phyloP scores from a whole-genome alignment of 805 yeast genomes.

The Cyberlindnera americana region DNA sequence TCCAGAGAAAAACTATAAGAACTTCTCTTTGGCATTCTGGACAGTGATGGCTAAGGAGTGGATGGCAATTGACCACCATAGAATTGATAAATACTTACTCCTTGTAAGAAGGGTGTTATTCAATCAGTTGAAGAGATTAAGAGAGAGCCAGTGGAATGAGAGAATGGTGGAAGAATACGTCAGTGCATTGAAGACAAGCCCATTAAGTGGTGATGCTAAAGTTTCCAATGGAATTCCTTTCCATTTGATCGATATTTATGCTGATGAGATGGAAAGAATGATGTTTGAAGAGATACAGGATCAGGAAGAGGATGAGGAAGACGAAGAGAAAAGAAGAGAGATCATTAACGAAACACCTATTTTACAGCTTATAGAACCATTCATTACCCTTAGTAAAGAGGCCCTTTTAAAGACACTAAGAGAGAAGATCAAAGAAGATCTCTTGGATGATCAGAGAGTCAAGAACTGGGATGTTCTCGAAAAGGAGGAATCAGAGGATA shows the following conservation, averaged over 20 bases:
- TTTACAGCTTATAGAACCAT: slow-evolving; percentile 53
- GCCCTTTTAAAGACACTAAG: slow-evolving; percentile 62
- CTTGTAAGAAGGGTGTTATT: slow-evolving; percentile 73
- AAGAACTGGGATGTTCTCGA: slow-evolving; percentile 55
- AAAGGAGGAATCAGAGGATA: slow-evolving; percentile 16
- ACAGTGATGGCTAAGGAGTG: slow-evolving; percentile 73
- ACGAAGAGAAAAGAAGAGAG: slow-evolving; percentile 34
- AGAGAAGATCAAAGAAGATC: slow-evolving; percentile 59
- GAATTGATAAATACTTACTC: slow-evolving; percentile 83
- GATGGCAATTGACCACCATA: slow-evolving; percentile 74
- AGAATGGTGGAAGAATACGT: slow-evolving; percentile 44
- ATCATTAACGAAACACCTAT: slow-evolving; percentile 50
- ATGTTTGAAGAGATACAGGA: slow-evolving; percentile 48
- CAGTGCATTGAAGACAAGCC: slow-evolving; percentile 37
- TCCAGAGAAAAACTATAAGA: slow-evolving; percentile 39
- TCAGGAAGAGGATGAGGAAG: slow-evolving; percentile 37
- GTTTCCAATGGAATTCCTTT: slow-evolving; percentile 75
- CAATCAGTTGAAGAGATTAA: slow-evolving; percentile 57
- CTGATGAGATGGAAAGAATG: slow-evolving; percentile 79
- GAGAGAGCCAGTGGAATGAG: slow-evolving; percentile 51
- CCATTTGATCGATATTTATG: slow-evolving; percentile 78
- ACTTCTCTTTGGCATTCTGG: slow-evolving; percentile 79
- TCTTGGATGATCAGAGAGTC: slow-evolving; percentile 62
- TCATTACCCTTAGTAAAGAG: slow-evolving; percentile 46
- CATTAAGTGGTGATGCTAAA: slow-evolving; percentile 55